Evolutionary conservation across 345 rosid species (phyloP).

Genomic region (Gossypioides kirkii): DNA sequence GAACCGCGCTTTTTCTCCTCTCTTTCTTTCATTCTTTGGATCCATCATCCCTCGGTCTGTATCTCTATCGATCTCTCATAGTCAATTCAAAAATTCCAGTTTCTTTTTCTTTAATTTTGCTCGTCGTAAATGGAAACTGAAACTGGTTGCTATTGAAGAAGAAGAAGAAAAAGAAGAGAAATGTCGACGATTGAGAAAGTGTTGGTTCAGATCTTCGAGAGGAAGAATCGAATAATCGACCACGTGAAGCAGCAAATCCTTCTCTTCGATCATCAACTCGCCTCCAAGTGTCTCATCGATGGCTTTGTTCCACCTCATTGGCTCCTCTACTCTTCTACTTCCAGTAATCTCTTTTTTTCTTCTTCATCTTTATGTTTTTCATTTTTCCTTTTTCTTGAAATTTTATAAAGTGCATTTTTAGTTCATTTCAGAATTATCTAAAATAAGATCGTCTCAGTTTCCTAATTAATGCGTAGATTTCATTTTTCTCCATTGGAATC

Average conservation of each 20-base stretch:
- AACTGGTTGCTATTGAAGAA: constrained; percentile 10
- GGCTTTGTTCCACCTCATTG: constrained; percentile 72
- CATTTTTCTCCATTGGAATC: not conserved
- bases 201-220: constrained; percentile 60
- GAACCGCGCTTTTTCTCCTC: constrained; percentile 13
- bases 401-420: not conserved
- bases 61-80: not conserved
- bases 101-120: constrained; percentile 15
- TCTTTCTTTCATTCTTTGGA: not conserved
- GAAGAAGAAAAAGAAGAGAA: not conserved
- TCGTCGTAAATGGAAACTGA: constrained; percentile 20
- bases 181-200: constrained; percentile 53
- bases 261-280: constrained; percentile 65
- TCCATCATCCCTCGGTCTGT: not conserved
- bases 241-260: constrained; percentile 54
- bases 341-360: constrained; percentile 28
- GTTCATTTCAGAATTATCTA: not conserved
- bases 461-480: not conserved
- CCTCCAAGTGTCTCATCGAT: constrained; percentile 59
- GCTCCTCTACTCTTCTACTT: constrained; percentile 43
- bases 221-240: constrained; percentile 54
- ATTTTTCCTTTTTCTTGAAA: not conserved
- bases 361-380: not conserved
- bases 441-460: not conserved
- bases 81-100: not conserved